These are phyloP conservation scores for Talaromyces proteolyticus DNA, from an alignment of 495 filamentous ascomycete species.

Conservation along the genomic window DNA sequence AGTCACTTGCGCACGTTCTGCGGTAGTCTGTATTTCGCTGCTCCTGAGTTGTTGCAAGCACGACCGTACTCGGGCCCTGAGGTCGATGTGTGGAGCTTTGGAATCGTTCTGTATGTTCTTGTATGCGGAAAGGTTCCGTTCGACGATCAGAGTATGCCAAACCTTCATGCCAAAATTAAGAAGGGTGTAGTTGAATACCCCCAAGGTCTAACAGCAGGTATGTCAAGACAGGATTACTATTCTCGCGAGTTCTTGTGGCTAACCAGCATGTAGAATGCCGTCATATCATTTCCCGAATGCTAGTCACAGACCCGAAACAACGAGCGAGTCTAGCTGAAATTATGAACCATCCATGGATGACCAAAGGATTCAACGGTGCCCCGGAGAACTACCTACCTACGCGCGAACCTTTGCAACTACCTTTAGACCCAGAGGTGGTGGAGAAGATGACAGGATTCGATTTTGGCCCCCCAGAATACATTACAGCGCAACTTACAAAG, in stretches of 20 bases:
- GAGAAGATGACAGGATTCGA: slow-evolving; percentile 97
- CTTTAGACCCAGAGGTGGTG: slow-evolving; percentile 77
- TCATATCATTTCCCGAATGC: slow-evolving; percentile 89
- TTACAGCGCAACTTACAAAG: slow-evolving; percentile 73
- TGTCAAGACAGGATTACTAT: slow-evolving; percentile 16
- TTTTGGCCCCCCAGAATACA: slow-evolving; percentile 82
- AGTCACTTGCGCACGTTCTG: slow-evolving; percentile 94
- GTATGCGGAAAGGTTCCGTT: slow-evolving; percentile 99
- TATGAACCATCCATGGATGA: slow-evolving; percentile 96
- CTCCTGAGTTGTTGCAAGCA: slow-evolving; percentile 90
- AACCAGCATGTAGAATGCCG: slow-evolving; percentile 69
- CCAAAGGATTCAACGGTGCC: slow-evolving; percentile 78
- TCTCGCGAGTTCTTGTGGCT: background rate
- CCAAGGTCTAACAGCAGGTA: slow-evolving; percentile 83
- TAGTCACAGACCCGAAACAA: slow-evolving; percentile 89
- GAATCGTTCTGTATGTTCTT: slow-evolving; percentile 96
- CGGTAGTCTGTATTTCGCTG: slow-evolving; percentile 96
- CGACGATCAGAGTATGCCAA: slow-evolving; percentile 98
- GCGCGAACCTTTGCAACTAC: slow-evolving; percentile 78
- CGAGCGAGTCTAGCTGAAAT: slow-evolving; percentile 86
- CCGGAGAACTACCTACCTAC: slow-evolving; percentile 86
- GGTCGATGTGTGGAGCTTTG: slow-evolving; percentile 98
- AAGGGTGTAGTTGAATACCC: slow-evolving; percentile 95
- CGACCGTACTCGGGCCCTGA: slow-evolving; percentile 93
- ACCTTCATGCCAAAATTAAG: slow-evolving; percentile 98